Percentiles rank a stretch among this genome's conserved stretches.
These are phyloP conservation scores for Penicillium herquei DNA, from an alignment of 495 filamentous ascomycete genomes.

Conservation along the genomic window DNA sequence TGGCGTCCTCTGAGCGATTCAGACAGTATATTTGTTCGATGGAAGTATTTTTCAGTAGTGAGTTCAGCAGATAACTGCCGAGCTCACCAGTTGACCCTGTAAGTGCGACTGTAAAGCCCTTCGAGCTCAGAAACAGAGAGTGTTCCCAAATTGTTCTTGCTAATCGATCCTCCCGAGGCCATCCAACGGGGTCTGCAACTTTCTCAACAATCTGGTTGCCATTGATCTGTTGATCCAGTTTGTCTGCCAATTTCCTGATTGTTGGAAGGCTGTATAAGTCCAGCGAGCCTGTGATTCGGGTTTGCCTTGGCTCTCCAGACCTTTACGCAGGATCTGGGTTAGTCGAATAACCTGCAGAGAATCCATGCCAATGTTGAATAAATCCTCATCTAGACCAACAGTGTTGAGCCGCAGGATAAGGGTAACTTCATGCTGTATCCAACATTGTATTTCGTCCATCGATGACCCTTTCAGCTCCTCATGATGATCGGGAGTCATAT, in stretches of 20 bases:
- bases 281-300: background rate
- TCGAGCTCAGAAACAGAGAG: background rate
- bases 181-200: background rate
- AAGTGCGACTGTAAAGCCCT: background rate
- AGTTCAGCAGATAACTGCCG: background rate
- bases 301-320: no score
- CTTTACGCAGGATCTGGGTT: background rate
- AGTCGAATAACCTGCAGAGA: background rate
- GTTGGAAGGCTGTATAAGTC: background rate
- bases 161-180: background rate
- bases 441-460: background rate
- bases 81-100: constrained; percentile 5
- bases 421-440: background rate
- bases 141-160: background rate
- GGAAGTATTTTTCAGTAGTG: background rate
- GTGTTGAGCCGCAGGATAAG: background rate
- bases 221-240: background rate
- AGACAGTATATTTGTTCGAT: background rate
- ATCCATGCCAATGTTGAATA: background rate
- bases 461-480: background rate
- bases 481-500: background rate
- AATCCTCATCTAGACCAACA: background rate
- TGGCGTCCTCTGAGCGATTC: background rate
- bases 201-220: background rate
- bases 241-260: background rate